Evolutionary conservation across 805 yeast species (phyloP), one percentile per base, ranked within the genome.

Genomic region (Ogataea ganodermae): DNA sequence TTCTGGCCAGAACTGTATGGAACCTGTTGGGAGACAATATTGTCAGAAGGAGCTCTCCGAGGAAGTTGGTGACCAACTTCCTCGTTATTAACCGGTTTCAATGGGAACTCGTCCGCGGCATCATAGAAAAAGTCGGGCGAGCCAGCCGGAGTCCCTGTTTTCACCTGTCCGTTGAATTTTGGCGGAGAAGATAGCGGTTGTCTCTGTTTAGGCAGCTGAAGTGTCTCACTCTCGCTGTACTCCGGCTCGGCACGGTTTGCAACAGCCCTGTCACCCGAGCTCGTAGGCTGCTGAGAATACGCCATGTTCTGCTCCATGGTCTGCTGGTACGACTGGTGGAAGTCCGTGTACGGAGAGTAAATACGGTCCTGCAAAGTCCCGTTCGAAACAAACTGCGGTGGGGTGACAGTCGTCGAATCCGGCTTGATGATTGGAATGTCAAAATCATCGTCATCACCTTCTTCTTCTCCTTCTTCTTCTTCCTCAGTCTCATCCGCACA

Each of bases 311-410:
- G 50, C 35, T 61, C 56, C 53, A 66, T 57, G 1, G 69, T 56
- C 22, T 55, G 56, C 17, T 57, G 59, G 46, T 59, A 63, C 30
- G 66, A 60, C 10, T 55, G 55, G 43, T 67, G 62, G 57, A 67
- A 68, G 22, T 61, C 69, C 2, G 70, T 58, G 49, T 66, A 67
- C 35, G 73, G 72, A 1, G 73, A 69, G 21, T 67, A 40, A 7
- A 55, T 57, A 35, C 70, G 48, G 16, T 54, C 53, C 9, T 41
- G 35, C 2, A 52, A 36, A 10, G 36, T 20, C 16, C 17, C 33
- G 8, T n/a, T 14, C 6, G 33, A 12, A 18, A 8, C 33, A 30
- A 30, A 30, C 18, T 30, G 27, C 26, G 35, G 28, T 8, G 35
- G 35, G 4, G 43, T 40, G 5, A 35, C 45, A 37, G 41, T 26